Conservation (phyloP, 179 eudicot species). For the Pouteria campechiana region DNA sequence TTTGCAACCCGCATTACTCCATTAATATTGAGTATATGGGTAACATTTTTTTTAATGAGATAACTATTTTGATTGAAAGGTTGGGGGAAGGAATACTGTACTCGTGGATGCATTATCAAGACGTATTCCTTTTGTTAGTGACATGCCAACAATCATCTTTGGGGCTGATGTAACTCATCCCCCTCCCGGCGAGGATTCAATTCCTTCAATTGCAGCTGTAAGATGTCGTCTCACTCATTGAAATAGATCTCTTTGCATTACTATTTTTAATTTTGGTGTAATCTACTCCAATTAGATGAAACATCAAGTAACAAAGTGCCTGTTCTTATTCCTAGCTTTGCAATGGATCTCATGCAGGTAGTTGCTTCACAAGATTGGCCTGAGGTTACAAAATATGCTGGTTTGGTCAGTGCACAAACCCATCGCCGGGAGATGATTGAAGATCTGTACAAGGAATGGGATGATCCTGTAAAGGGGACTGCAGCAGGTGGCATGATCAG, state of each 20-base stretch:
- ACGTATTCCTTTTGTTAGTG: constrained; percentile 79
- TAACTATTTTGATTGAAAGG: constrained; percentile 28
- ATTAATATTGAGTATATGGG: not conserved
- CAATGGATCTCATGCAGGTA: constrained; percentile 33
- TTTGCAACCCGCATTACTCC: no score
- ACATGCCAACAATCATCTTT: constrained; percentile 75
- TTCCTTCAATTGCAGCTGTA: constrained; percentile 96
- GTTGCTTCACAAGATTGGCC: constrained; percentile 99
- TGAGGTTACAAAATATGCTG: constrained; percentile 91
- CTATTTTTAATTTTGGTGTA: no score
- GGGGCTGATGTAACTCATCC: constrained; percentile 99
- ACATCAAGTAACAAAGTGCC: not conserved
- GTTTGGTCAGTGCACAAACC: constrained; percentile 86
- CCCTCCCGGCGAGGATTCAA: constrained; percentile 70
- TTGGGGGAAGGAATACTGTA: constrained; percentile 88
- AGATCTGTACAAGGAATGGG: constrained; percentile 67
- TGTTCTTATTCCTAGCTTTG: not conserved
- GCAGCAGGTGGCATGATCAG: constrained; percentile 82
- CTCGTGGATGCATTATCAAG: constrained; percentile 60
- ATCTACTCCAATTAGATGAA: no score
- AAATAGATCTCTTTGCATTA: no score
- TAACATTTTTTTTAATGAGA: not conserved
- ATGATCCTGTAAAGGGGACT: constrained; percentile 60
- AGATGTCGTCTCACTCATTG: constrained; percentile 5
- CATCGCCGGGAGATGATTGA: constrained; percentile 87